Base-by-base conservation (phyloP, 306 rosid genomes). In the Lathyrus tuberosus region DNA sequence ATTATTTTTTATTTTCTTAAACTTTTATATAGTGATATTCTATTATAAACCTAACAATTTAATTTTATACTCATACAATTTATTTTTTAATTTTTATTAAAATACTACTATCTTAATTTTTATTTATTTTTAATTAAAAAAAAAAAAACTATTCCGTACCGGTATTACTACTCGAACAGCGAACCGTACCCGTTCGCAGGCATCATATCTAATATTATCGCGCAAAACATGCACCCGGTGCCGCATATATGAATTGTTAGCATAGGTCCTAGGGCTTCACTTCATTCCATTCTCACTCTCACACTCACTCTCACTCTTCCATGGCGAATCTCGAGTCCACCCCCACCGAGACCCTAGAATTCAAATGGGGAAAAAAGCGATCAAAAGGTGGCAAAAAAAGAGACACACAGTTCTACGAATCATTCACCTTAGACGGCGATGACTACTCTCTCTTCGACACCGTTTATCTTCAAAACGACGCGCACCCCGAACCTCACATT, bases 311-410 rank as follows among this genome's bases (percentile, higher is more conserved):
- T n/a, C 52, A 10, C n/a, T 10, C 14, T 4, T 15, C n/a, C 52
- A 86, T 89, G 97, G 65, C 47, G 15, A 85, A 76, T 4, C 2
- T 14, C 11, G 3, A 53, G 4, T 11, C 15, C 1, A 17, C 56
- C 30, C 2, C 30, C 14, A 17, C 12, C 1, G 81, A 78, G 58
- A 28, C 13, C 6, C 35, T 84, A 28, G 89, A 89, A 38, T 87
- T 88, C 71, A 67, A 52, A 18, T 92, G 98, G 98, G 93, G 91
- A 12, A 79, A 22, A 48, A 68, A 24, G 84, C 72, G 76, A 67
- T 79, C 76, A 44, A 58, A 7, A 30, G 96, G 96, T 43, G 96
- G 89, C 10, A 86, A 71, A 72, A 82, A 56, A 40, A 78, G 51
- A 54, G 84, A 81, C 13, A 76, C 83, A 24, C 80, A 65, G 16